phyloP scores from a whole-genome alignment of 495 filamentous ascomycete genomes.

The Neurospora terricola region DNA sequence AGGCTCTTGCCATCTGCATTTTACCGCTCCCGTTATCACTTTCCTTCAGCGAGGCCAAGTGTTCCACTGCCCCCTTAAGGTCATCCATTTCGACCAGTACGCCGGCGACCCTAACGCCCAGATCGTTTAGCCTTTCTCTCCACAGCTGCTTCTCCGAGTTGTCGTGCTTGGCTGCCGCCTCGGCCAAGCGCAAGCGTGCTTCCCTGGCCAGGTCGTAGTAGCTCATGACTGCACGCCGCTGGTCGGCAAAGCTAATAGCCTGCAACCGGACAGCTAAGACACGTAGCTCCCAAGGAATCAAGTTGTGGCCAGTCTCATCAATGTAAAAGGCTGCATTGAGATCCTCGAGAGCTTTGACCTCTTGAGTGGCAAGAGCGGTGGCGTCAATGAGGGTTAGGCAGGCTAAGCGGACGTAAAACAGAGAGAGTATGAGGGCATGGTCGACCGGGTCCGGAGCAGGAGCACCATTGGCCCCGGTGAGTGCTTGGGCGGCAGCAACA shows the following conservation, averaged over 20 bases:
- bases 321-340: slow-evolving; percentile 61
- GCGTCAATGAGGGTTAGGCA: slow-evolving; percentile 65
- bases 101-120: slow-evolving; percentile 70
- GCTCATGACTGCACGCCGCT: slow-evolving; percentile 71
- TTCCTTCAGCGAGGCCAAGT: slow-evolving; percentile 42
- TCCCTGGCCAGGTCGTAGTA: slow-evolving; percentile 83
- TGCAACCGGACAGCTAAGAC: slow-evolving; percentile 74
- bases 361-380: slow-evolving; percentile 66
- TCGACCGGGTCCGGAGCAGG: slow-evolving; percentile 45
- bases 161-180: slow-evolving; percentile 24
- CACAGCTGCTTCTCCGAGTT: slow-evolving; percentile 48
- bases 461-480: slow-evolving; percentile 40
- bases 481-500: slow-evolving; percentile 58
- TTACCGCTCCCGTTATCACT: slow-evolving; percentile 17
- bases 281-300: slow-evolving; percentile 82
- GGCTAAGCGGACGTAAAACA: slow-evolving; percentile 77
- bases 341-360: slow-evolving; percentile 76
- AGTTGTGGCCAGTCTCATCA: slow-evolving; percentile 38
- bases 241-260: slow-evolving; percentile 73
- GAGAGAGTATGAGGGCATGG: slow-evolving; percentile 53
- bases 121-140: slow-evolving; percentile 56
- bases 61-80: slow-evolving; percentile 59
- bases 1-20: slow-evolving; percentile 37
- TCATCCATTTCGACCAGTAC: slow-evolving; percentile 89
- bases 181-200: slow-evolving; percentile 45